These are phyloP conservation scores for Verticillium klebahnii DNA, from an alignment of 2,329 filamentous ascomycete genomes.

Conservation along the genomic window DNA sequence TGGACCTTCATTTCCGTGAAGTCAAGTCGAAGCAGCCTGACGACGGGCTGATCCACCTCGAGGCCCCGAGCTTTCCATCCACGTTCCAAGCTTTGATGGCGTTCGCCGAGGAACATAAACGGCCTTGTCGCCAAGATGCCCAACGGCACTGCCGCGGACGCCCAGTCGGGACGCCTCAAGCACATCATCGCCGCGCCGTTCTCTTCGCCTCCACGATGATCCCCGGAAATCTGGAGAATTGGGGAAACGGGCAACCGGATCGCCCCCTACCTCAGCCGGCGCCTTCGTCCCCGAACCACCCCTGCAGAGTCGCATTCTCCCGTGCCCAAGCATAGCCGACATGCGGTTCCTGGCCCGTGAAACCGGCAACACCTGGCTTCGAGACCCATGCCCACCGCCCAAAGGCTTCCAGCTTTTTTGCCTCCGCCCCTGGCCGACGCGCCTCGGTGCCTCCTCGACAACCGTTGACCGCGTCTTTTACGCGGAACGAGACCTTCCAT, in stretches of 20 bases:
- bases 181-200: not conserved
- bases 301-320: constrained; percentile 1
- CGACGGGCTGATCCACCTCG: not conserved
- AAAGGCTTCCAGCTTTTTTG: not conserved
- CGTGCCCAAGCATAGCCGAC: constrained; percentile 1
- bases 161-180: not conserved
- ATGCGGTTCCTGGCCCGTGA: constrained; percentile 2
- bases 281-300: not conserved
- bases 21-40: not conserved
- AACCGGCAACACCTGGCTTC: not conserved
- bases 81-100: not conserved
- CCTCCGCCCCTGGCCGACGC: not conserved
- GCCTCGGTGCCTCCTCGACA: not conserved
- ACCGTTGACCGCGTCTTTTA: not conserved
- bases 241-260: not conserved
- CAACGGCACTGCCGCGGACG: not conserved
- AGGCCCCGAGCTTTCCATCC: not conserved
- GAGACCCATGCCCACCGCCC: not conserved
- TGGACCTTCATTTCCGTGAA: not conserved
- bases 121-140: not conserved
- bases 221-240: not conserved
- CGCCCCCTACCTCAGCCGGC: not conserved
- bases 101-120: not conserved
- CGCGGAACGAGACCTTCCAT: not conserved
- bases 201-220: not conserved